phyloP scores from a whole-genome alignment of 129 eudicot species.

The Centrapalus pauciflorus region DNA sequence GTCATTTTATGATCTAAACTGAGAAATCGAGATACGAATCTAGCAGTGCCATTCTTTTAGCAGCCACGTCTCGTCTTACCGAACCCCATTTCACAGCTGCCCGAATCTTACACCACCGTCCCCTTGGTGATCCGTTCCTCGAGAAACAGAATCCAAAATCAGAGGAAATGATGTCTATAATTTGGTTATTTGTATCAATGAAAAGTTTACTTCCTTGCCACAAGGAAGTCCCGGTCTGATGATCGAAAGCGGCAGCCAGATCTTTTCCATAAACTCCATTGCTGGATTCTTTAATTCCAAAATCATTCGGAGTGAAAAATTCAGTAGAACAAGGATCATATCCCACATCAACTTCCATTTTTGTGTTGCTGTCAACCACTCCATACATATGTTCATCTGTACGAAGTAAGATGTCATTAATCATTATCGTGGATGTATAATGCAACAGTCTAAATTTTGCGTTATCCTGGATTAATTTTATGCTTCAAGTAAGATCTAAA shows the following conservation, averaged over 20 bases:
- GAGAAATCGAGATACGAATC: conserved; percentile 15
- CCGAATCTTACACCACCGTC: conserved; percentile 41
- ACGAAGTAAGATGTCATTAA: background rate
- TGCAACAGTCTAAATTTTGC: too few species aligned
- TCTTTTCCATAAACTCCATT: conserved; percentile 1
- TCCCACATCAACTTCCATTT: background rate
- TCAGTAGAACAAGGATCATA: background rate
- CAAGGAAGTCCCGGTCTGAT: conserved; percentile 11
- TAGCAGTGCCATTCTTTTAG: conserved; percentile 27
- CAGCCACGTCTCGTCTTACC: conserved; percentile 39
- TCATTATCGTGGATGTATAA: too few species aligned
- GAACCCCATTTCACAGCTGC: conserved; percentile 39
- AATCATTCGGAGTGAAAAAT: conserved; percentile 17
- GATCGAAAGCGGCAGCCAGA: conserved; percentile 14
- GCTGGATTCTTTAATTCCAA: conserved; percentile 7
- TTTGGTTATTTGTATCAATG: conserved; percentile 19
- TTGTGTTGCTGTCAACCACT: conserved; percentile 1
- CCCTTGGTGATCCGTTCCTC: conserved; percentile 24
- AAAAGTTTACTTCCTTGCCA: conserved; percentile 22
- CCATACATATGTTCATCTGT: conserved; percentile 28
- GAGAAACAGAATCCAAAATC: conserved; percentile 26
- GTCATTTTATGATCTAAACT: background rate
- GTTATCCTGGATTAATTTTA: too few species aligned
- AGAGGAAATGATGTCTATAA: conserved; percentile 15
- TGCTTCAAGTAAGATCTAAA: too few species aligned